These are phyloP conservation scores for Cyathus olla DNA, from an alignment of 1,284 basidiomycete genomes.

Conservation along the genomic window DNA sequence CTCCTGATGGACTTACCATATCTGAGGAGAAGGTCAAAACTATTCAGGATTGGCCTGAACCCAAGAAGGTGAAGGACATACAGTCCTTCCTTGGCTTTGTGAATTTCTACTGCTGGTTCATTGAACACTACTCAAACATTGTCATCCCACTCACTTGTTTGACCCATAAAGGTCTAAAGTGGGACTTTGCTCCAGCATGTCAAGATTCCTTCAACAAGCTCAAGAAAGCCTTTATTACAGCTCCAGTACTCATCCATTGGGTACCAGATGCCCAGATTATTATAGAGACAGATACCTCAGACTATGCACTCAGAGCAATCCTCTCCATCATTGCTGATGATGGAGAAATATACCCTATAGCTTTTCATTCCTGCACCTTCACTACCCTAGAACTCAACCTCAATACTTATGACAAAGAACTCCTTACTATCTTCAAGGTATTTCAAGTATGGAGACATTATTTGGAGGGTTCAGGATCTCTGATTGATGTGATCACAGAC, in stretches of 20 bases:
- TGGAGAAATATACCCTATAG: constrained; percentile 1
- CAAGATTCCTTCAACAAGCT: not conserved
- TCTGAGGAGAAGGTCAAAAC: not conserved
- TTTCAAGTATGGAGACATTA: constrained; percentile 1
- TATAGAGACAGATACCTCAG: constrained; percentile 43
- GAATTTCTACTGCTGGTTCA: not conserved
- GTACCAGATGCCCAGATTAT: not conserved
- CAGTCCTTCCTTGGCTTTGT: not conserved
- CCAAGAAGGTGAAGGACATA: not conserved
- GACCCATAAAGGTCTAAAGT: not conserved
- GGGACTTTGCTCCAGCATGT: not conserved
- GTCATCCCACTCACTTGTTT: not conserved
- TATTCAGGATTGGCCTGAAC: not conserved
- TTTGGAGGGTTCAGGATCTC: not conserved
- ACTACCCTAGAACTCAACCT: constrained; percentile 17
- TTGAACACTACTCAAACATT: not conserved
- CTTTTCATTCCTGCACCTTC: constrained; percentile 25
- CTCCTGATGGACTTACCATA: not conserved
- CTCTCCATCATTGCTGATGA: constrained; percentile 5
- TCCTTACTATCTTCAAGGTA: constrained; percentile 14
- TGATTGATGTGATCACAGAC: not conserved
- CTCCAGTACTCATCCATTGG: constrained; percentile 2
- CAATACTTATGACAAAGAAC: too few relatives aligned
- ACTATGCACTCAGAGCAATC: constrained; percentile 36
- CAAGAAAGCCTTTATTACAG: not conserved